Base-by-base conservation (phyloP, 768 basidiomycete genomes). In the Suillus cothurnatus region DNA sequence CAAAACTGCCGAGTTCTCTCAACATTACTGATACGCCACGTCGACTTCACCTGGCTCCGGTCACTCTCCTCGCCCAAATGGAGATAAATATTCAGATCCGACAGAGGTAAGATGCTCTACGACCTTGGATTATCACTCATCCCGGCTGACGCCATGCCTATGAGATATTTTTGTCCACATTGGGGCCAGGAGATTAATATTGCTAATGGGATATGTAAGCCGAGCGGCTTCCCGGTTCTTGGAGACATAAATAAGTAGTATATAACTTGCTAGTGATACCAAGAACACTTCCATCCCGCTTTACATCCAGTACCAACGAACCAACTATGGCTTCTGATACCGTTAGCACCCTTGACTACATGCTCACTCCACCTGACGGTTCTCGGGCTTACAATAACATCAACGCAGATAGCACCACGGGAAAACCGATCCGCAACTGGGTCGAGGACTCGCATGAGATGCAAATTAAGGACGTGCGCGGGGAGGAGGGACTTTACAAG, bases 381-480 rank as follows among this genome's bases (percentile, higher is more conserved):
- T 67, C 69, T 34, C 68, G 68, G 34, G 39, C 64, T 1, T 76
- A 64, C 38, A 39, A 1, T 58, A 9, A 68, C 31, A 66, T 72
- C 63, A 71, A 73, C 56, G 64, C 61, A 14, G 68, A 73, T 39
- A 67, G 53, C 1, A 21, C 4, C 17, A 72, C 71, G 1, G 70
- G 72, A 1, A 1, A 65, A 34, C 64, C 17, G 1, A 4, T 1
- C 41, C 69, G 56, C 23, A 79, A 79, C 66, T 77, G 71, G 71
- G 6, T 14, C 1, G 61, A 71, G 23, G 70, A 69, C 23, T 5
- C 0, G 19, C 67, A 28, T 17, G 32, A 43, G 0, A 68, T 76
- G 38, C 17, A 67, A 32, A 73, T 81, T 49, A 67, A 78, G 61
- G 73, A 81, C 63, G 28, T 78, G 43, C 76, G 78, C 19, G 78